Percentiles rank a stretch among this genome's conserved stretches.
Conservation (phyloP, 352 stramenopile species). For the Plasmopara halstedii region DNA sequence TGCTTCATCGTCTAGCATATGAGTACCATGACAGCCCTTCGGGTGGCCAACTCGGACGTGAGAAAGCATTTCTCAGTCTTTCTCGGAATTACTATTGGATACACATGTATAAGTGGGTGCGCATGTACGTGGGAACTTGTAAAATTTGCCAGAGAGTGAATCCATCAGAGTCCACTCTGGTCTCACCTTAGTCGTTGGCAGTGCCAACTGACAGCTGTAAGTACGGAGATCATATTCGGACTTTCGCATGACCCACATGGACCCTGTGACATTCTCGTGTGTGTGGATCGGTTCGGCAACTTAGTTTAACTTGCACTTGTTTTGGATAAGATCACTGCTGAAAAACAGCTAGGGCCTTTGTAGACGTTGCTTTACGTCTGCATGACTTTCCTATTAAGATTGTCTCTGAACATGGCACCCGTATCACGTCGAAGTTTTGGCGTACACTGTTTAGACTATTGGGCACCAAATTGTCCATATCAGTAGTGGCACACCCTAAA, state of each 20-base stretch:
- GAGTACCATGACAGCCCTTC: not conserved
- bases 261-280: not conserved
- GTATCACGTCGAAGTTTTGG: not conserved
- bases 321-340: not conserved
- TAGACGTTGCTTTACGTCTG: not conserved
- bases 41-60: not conserved
- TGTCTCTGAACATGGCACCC: not conserved
- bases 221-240: not conserved
- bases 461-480: not conserved
- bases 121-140: conserved; percentile 1
- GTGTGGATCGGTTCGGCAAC: not conserved
- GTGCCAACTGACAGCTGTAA: not conserved
- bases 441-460: not conserved
- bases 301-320: not conserved
- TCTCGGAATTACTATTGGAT: not conserved
- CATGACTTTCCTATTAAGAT: not conserved
- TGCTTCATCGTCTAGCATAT: not conserved
- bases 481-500: not conserved
- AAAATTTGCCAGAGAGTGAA: conserved; percentile 1
- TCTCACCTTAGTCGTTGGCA: not conserved
- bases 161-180: not conserved
- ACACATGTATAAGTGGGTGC: conserved; percentile 1
- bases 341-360: not conserved
- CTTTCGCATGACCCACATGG: not conserved
- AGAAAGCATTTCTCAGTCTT: not conserved